Evolutionary conservation across 2,329 filamentous ascomycete species (phyloP).

Genomic region (Fusarium staphyleae): DNA sequence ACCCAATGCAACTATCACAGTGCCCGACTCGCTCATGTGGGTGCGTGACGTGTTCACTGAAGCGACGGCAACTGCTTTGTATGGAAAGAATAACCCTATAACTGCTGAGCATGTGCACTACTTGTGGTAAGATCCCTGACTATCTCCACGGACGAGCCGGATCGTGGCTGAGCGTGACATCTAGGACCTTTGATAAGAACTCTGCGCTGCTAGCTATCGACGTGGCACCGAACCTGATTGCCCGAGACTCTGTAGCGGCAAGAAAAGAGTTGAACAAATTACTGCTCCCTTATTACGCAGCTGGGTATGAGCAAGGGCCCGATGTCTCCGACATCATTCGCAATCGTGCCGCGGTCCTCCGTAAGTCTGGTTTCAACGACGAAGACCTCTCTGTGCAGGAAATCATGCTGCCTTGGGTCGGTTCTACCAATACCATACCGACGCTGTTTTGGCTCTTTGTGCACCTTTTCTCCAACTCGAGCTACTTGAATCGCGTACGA

Average conservation of each 20-base stretch:
- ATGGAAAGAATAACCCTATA: constrained; percentile 52
- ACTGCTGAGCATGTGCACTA: constrained; percentile 42
- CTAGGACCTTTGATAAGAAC: constrained; percentile 14
- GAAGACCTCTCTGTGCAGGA: constrained; percentile 43
- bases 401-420: constrained; percentile 42
- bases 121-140: constrained; percentile 43
- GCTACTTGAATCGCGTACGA: constrained; percentile 40
- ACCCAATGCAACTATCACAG: neutral
- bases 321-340: constrained; percentile 42
- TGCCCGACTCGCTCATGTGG: constrained; percentile 49
- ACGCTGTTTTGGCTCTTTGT: constrained; percentile 48
- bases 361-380: constrained; percentile 41
- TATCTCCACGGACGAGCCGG: neutral
- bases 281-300: constrained; percentile 44
- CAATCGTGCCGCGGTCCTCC: constrained; percentile 38
- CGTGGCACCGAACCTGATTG: neutral
- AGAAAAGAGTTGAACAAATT: constrained; percentile 40
- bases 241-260: constrained; percentile 8
- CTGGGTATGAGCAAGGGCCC: constrained; percentile 33
- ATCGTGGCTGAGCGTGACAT: neutral
- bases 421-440: constrained; percentile 48
- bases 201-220: constrained; percentile 9
- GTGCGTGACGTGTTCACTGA: constrained; percentile 47
- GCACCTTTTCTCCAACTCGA: constrained; percentile 41
- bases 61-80: constrained; percentile 50